These are phyloP conservation scores for Phoenix dactylifera DNA, from an alignment of 176 grass and related monocot species.

Conservation along the genomic window DNA sequence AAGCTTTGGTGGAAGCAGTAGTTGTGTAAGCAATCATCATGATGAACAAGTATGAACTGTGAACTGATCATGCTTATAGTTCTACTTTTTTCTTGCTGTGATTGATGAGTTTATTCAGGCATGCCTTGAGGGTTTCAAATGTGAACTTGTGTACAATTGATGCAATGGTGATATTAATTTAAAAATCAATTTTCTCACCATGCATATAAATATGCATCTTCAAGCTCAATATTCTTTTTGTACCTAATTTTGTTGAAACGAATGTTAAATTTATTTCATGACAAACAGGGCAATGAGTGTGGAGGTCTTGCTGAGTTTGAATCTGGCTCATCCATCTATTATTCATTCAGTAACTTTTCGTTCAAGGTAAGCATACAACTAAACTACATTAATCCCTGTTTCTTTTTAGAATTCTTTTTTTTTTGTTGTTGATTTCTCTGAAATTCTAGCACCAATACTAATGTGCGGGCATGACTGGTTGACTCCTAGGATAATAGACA, in stretches of 20 bases:
- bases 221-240: not conserved
- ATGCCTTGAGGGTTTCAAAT: too few species aligned
- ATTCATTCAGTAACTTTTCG: slow-evolving; percentile 99
- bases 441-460: not conserved
- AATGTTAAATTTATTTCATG: slow-evolving; percentile 16
- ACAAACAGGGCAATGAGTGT: slow-evolving; percentile 55
- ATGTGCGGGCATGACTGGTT: too few species aligned
- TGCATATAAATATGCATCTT: too few species aligned
- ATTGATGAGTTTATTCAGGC: too few species aligned
- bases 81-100: too few species aligned
- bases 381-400: slow-evolving; percentile 6
- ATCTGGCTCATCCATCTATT: slow-evolving; percentile 60
- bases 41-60: slow-evolving; percentile 58
- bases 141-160: too few species aligned
- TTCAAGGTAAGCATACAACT: slow-evolving; percentile 71
- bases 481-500: too few species aligned
- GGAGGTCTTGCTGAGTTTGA: slow-evolving; percentile 80
- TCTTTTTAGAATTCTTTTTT: slow-evolving; percentile 8
- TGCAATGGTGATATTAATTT: too few species aligned
- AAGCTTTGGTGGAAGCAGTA: slow-evolving; percentile 85
- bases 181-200: too few species aligned
- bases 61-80: too few species aligned
- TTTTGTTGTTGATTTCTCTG: slow-evolving; percentile 11
- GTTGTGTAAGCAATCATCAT: slow-evolving; percentile 85
- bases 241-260: not conserved